Evolutionary conservation across 2,329 filamentous ascomycete species (phyloP).

Genomic region (Keithomyces neogunnii): DNA sequence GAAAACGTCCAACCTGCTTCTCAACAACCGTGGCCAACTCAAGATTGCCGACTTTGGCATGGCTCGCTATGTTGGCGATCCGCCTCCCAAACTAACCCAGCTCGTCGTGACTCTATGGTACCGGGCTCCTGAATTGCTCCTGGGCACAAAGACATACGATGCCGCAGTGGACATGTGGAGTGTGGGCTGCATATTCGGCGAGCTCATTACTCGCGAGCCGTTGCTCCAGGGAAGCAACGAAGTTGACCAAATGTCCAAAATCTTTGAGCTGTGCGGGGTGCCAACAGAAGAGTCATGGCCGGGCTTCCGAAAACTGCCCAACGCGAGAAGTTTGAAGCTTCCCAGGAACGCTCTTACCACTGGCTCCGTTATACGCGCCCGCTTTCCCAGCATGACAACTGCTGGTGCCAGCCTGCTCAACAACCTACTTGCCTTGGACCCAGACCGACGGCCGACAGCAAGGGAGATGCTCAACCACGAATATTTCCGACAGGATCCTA

Average conservation of each 20-base stretch:
- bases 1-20: constrained; percentile 87
- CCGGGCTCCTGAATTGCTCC: constrained; percentile 79
- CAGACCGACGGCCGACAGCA: constrained; percentile 60
- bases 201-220: constrained; percentile 76
- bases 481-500: constrained; percentile 85
- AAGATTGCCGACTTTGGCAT: constrained; percentile 98
- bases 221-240: constrained; percentile 86
- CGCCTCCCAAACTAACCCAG: constrained; percentile 71
- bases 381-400: constrained; percentile 73
- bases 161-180: constrained; percentile 88
- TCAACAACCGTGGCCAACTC: constrained; percentile 90
- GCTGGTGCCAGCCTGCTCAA: constrained; percentile 65
- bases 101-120: constrained; percentile 98
- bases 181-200: constrained; percentile 89
- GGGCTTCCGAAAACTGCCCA: constrained; percentile 75
- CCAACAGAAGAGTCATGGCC: constrained; percentile 82
- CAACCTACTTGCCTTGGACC: constrained; percentile 66
- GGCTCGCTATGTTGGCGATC: constrained; percentile 81
- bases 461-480: constrained; percentile 66
- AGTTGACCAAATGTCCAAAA: constrained; percentile 78
- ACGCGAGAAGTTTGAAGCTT: constrained; percentile 71
- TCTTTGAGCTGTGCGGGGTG: constrained; percentile 83
- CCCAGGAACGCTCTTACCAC: constrained; percentile 37
- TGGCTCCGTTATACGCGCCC: constrained; percentile 56
- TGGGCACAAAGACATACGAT: constrained; percentile 70